These are phyloP conservation scores for Xerocomus spinulosus DNA, from an alignment of 768 basidiomycete species.

Conservation along the genomic window DNA sequence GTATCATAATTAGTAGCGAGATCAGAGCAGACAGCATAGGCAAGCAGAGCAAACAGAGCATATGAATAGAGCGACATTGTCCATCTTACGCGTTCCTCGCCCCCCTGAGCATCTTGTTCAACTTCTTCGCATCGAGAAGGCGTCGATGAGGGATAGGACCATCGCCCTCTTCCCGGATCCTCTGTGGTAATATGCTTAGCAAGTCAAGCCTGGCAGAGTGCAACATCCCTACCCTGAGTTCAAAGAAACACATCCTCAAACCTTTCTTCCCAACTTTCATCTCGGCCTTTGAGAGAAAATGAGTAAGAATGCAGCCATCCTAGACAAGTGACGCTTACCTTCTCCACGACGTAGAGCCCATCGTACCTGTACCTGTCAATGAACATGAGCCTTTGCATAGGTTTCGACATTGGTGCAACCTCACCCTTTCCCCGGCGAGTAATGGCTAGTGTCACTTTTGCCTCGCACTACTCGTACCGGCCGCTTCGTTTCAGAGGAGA, in stretches of 20 bases:
- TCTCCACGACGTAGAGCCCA: slow-evolving; percentile 28
- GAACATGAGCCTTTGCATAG: neutral
- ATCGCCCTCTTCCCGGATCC: slow-evolving; percentile 21
- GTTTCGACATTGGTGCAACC: neutral
- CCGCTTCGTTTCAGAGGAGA: slow-evolving; percentile 25
- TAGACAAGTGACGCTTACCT: slow-evolving; percentile 10
- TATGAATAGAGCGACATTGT: too few relatives aligned
- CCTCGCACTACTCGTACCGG: slow-evolving; percentile 41
- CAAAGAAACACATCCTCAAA: slow-evolving; percentile 28
- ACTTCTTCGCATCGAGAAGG: slow-evolving; percentile 7
- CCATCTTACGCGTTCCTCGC: neutral
- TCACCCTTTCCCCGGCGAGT: slow-evolving; percentile 24
- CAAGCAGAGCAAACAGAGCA: neutral
- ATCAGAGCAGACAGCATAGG: neutral
- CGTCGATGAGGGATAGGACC: slow-evolving; percentile 19
- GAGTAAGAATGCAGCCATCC: slow-evolving; percentile 2
- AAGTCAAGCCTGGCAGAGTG: neutral
- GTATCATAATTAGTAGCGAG: too few relatives aligned
- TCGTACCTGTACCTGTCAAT: slow-evolving; percentile 30
- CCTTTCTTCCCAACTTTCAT: slow-evolving; percentile 17
- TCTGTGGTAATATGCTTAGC: slow-evolving; percentile 12
- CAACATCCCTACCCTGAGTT: slow-evolving; percentile 21
- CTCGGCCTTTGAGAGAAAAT: slow-evolving; percentile 13
- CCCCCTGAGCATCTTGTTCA: slow-evolving; percentile 12
- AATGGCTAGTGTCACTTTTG: slow-evolving; percentile 8